phyloP scores from a whole-genome alignment of 2,329 filamentous ascomycete genomes.

The Alternaria brassicicola region DNA sequence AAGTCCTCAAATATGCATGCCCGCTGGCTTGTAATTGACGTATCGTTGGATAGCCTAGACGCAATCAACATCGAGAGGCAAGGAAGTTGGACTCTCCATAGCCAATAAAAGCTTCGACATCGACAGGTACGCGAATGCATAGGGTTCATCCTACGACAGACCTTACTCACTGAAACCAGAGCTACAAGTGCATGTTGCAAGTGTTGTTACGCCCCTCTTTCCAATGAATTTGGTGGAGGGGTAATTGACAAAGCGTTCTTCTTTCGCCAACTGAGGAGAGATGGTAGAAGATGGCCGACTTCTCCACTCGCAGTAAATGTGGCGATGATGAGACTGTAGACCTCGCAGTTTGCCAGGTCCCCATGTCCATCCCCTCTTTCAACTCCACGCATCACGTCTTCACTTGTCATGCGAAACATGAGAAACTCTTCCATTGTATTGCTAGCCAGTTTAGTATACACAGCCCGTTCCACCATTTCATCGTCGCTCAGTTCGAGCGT shows the following conservation, averaged over 20 bases:
- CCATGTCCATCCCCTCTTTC: neutral
- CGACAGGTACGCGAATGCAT: too few species aligned
- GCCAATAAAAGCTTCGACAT: too few species aligned
- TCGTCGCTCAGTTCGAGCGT: neutral
- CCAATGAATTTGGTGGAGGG: constrained; percentile 39
- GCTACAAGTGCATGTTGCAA: constrained; percentile 32
- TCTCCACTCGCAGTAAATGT: constrained; percentile 38
- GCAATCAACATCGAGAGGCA: too few species aligned
- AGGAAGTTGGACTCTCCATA: too few species aligned
- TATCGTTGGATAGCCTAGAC: too few species aligned
- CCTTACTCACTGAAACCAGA: neutral
- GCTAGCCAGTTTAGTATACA: constrained; percentile 7
- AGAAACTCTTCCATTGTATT: constrained; percentile 7
- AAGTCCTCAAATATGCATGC: too few species aligned
- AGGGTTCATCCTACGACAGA: too few species aligned
- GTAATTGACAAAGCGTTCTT: constrained; percentile 49
- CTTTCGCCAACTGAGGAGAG: constrained; percentile 48
- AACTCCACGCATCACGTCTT: constrained; percentile 1
- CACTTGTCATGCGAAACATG: neutral
- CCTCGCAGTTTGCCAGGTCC: neutral
- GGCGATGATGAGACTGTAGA: constrained; percentile 15
- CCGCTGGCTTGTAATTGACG: too few species aligned
- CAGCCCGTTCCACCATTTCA: neutral
- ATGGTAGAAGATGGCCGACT: constrained; percentile 33
- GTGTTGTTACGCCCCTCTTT: constrained; percentile 48